Evolutionary conservation across 768 basidiomycete species (phyloP).

Genomic region (Psilocybe cyanescens): DNA sequence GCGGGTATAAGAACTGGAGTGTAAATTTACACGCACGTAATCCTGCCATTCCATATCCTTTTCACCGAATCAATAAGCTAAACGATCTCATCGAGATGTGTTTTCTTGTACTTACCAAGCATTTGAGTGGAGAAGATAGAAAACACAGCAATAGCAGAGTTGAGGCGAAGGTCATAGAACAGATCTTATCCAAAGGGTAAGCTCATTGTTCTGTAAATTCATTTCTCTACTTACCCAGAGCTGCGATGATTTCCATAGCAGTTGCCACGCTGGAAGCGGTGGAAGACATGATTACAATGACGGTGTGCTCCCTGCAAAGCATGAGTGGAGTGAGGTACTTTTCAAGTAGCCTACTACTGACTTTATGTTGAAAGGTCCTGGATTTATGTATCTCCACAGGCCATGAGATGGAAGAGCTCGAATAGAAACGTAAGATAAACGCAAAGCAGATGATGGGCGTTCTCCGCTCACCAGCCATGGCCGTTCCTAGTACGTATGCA

Average conservation of each 20-base stretch:
- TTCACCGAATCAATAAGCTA: not conserved
- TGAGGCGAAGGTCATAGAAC: conserved; percentile 53
- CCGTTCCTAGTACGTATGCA: conserved; percentile 55
- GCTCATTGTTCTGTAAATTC: not conserved
- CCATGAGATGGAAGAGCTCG: conserved; percentile 46
- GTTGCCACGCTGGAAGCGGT: conserved; percentile 55
- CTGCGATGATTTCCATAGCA: conserved; percentile 58
- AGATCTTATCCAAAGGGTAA: conserved; percentile 37
- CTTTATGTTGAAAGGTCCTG: conserved; percentile 65
- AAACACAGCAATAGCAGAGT: conserved; percentile 55
- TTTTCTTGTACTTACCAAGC: conserved; percentile 32
- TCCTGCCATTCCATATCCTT: conserved; percentile 27
- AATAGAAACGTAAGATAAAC: not conserved
- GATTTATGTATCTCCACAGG: conserved; percentile 52
- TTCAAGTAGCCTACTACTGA: conserved; percentile 13
- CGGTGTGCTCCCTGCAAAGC: conserved; percentile 46
- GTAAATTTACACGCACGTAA: conserved; percentile 14
- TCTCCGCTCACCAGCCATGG: conserved; percentile 46
- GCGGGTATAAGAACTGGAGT: not conserved
- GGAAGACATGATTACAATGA: conserved; percentile 58
- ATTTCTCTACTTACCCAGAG: conserved; percentile 35
- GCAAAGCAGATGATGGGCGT: no score
- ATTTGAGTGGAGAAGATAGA: conserved; percentile 56
- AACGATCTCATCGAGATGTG: not conserved
- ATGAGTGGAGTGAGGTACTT: not conserved